These are phyloP conservation scores for Cryphonectria carpinicola DNA, from an alignment of 2,329 filamentous ascomycete species.

Conservation along the genomic window DNA sequence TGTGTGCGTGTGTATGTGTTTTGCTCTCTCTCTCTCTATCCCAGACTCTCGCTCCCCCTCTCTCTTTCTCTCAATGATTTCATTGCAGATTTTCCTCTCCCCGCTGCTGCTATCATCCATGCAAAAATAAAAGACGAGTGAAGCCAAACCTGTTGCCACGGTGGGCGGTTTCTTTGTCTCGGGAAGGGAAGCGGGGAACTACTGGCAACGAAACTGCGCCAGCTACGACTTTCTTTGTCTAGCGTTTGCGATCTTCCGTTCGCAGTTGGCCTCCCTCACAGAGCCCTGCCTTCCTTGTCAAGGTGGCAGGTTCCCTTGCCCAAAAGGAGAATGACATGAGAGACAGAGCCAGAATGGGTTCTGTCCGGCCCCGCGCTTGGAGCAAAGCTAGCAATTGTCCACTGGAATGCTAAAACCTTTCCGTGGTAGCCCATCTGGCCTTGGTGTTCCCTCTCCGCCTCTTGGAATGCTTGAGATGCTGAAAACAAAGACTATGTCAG, in stretches of 20 bases:
- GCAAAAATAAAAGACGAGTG: conserved; percentile 17
- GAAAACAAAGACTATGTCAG: conserved; percentile 44
- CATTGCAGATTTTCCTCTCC: conserved; percentile 27
- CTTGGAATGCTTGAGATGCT: conserved; percentile 34
- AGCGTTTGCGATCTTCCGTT: conserved; percentile 39
- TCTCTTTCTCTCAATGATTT: conserved; percentile 32
- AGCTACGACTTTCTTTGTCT: conserved; percentile 36
- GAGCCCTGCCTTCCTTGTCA: conserved; percentile 1
- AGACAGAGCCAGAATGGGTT: background rate
- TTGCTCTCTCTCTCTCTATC: background rate
- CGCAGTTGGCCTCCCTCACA: conserved; percentile 29
- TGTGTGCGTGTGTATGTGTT: background rate
- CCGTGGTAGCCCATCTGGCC: conserved; percentile 14
- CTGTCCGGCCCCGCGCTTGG: conserved; percentile 24
- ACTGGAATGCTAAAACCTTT: conserved; percentile 32
- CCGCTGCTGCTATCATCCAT: conserved; percentile 29
- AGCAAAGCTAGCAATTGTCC: conserved; percentile 33
- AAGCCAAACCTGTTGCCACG: conserved; percentile 21
- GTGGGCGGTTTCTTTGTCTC: conserved; percentile 39
- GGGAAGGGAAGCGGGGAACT: conserved; percentile 49
- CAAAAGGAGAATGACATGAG: conserved; percentile 13
- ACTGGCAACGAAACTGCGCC: conserved; percentile 36
- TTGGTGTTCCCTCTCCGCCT: conserved; percentile 19
- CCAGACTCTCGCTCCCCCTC: too few species aligned
- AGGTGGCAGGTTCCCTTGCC: conserved; percentile 21